Evolutionary conservation across 345 rosid genomes (phyloP).

Genomic region (Citrus inodora): DNA sequence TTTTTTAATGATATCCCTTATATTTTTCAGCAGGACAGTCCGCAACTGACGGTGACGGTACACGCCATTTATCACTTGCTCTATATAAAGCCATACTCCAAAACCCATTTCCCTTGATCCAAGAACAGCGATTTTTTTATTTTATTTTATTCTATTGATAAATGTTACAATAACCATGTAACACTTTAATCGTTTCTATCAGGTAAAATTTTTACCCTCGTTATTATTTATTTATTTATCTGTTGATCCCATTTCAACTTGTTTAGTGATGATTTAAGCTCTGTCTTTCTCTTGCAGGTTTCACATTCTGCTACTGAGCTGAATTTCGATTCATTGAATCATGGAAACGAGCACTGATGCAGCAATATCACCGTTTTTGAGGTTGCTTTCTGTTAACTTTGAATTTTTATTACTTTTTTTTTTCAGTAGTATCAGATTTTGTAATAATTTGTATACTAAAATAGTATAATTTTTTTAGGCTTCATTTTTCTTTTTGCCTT

Average conservation of each 20-base stretch:
- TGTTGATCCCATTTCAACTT: neutral
- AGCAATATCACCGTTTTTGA: conserved; percentile 24
- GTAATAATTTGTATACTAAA: neutral
- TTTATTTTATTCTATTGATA: neutral
- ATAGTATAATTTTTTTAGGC: neutral
- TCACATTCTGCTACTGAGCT: neutral
- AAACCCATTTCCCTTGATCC: neutral
- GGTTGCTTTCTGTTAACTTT: conserved; percentile 22
- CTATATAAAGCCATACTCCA: neutral
- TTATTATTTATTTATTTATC: neutral
- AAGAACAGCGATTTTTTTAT: neutral
- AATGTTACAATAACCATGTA: neutral
- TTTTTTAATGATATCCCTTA: too few species aligned
- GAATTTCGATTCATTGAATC: conserved; percentile 2
- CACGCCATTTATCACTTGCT: neutral
- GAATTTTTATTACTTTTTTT: neutral
- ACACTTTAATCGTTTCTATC: neutral
- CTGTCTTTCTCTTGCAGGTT: neutral
- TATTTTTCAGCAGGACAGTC: too few species aligned
- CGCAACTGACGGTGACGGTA: neutral
- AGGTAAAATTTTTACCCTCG: neutral
- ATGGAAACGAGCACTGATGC: conserved; percentile 35
- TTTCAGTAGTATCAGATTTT: neutral
- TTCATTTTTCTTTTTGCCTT: neutral
- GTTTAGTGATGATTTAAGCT: neutral